Evolutionary conservation across 2,329 filamentous ascomycete genomes (phyloP).

Genomic region (Elsinoe necatrix): DNA sequence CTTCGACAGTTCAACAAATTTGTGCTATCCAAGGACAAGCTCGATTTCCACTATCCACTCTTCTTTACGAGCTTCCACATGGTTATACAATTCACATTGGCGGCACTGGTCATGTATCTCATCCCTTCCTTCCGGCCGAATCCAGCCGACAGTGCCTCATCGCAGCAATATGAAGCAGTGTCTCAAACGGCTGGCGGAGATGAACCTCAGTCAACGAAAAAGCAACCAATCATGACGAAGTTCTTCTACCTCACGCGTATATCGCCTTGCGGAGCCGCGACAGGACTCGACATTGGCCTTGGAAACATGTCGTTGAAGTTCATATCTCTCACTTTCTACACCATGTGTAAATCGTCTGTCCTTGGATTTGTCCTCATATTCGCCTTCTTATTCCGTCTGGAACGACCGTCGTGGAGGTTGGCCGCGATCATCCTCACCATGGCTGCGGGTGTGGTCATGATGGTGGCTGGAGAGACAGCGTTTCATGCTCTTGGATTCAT

Average conservation of each 20-base stretch:
- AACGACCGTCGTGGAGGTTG: constrained; percentile 76
- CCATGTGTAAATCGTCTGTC: constrained; percentile 98
- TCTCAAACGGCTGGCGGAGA: constrained; percentile 14
- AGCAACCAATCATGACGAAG: constrained; percentile 66
- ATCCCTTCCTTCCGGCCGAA: constrained; percentile 72
- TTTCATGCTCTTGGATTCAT: constrained; percentile 82
- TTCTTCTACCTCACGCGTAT: constrained; percentile 89
- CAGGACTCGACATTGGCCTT: constrained; percentile 88
- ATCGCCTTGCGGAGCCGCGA: constrained; percentile 83
- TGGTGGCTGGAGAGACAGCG: constrained; percentile 91
- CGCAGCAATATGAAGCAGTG: constrained; percentile 16
- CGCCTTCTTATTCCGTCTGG: constrained; percentile 86
- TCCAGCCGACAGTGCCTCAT: constrained; percentile 24
- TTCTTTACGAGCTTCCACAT: constrained; percentile 95
- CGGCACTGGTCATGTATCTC: constrained; percentile 68
- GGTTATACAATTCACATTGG: constrained; percentile 81
- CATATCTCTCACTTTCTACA: constrained; percentile 95
- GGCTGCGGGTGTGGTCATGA: constrained; percentile 91
- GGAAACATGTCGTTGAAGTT: constrained; percentile 95
- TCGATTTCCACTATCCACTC: constrained; percentile 88
- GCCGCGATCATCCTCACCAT: constrained; percentile 83
- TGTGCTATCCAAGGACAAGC: constrained; percentile 85
- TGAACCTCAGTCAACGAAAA: constrained; percentile 24
- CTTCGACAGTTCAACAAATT: constrained; percentile 84
- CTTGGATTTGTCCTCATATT: constrained; percentile 92